Evolutionary conservation across 2,329 filamentous ascomycete genomes (phyloP), one percentile per base, ranked within the genome.

Genomic region (Helminthosporium solani): DNA sequence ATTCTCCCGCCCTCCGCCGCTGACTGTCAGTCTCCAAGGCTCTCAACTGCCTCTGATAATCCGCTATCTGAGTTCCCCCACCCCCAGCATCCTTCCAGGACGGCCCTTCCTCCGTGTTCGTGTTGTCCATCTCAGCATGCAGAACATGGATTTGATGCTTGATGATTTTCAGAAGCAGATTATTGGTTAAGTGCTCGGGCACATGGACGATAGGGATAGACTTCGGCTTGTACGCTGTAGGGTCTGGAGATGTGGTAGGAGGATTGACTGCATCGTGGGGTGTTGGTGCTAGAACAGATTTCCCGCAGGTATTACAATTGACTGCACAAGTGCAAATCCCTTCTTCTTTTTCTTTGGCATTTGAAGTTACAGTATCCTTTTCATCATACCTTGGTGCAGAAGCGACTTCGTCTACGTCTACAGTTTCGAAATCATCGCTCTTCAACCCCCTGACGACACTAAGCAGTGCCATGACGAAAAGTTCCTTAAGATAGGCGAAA

Each of bases 401-500:
- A 4, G 44, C 68, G 33, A 45, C 64, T 52, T 55, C 69, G 44
- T 49, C 61, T 38, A 19, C 31, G 1, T 60, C 55, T 9, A 58
- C 52, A 14, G 56, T 53, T 35, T 66, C 60, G 19, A 57, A 62
- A 8, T 61, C 57, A 9, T 64, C 60, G 7, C 52, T 54, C 23
- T 59, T 60, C 40, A 50, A 57, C 2, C 63, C 60, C 1, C 63
- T 44, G 11, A 65, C 69, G 8, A 74, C 53, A 16, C 60, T 56
- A 45, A 73, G 44, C 20, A 74, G 53, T 2, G 67, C 54, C 53
- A 64, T 66, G 23, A 74, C 64, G 45, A 72, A 73, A 2, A 70
- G 50, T 47, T 74, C 71, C 47, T 74, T 71, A 34, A 74, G 54
- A 36, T 73, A 74, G 6, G 71, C 71, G 36, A 74, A 73, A 25